These are phyloP conservation scores for Helichrysum umbraculigerum DNA, from an alignment of 129 eudicot genomes.

Conservation along the genomic window DNA sequence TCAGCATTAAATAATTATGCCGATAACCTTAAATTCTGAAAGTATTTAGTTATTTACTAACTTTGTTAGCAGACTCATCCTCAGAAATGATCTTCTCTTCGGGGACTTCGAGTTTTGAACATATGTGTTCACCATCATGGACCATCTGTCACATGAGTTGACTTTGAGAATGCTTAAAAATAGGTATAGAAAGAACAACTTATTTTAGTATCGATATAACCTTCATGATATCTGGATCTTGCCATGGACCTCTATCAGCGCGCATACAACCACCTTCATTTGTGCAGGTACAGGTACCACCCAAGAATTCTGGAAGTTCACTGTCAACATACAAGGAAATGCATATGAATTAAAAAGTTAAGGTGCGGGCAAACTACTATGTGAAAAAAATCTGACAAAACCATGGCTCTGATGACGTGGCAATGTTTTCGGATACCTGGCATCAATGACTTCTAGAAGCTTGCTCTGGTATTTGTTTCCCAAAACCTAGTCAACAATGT, in stretches of 20 bases:
- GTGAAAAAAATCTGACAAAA: neutral
- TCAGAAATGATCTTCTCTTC: slow-evolving; percentile 72
- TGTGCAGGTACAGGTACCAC: slow-evolving; percentile 85
- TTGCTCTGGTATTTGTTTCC: slow-evolving; percentile 90
- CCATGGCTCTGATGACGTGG: neutral
- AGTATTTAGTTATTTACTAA: slow-evolving; percentile 16
- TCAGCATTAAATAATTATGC: neutral
- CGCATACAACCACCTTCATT: slow-evolving; percentile 89
- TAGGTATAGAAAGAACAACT: neutral
- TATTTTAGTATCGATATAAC: slow-evolving; percentile 27
- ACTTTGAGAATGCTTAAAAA: neutral
- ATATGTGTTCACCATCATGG: slow-evolving; percentile 72
- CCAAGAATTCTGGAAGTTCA: slow-evolving; percentile 93
- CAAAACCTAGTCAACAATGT: slow-evolving; percentile 57
- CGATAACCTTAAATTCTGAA: neutral
- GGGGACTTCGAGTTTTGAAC: slow-evolving; percentile 39
- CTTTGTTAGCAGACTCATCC: slow-evolving; percentile 50
- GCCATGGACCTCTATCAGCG: slow-evolving; percentile 98
- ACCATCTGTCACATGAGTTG: slow-evolving; percentile 67
- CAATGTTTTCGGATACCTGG: slow-evolving; percentile 48
- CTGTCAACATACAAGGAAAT: slow-evolving; percentile 43
- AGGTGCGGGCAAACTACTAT: neutral
- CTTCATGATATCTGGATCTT: slow-evolving; percentile 90
- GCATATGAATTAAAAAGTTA: neutral
- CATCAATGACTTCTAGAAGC: slow-evolving; percentile 86